Evolutionary conservation across 768 basidiomycete genomes (phyloP), one percentile per base, ranked within the genome.

Genomic region (Mycena pura): DNA sequence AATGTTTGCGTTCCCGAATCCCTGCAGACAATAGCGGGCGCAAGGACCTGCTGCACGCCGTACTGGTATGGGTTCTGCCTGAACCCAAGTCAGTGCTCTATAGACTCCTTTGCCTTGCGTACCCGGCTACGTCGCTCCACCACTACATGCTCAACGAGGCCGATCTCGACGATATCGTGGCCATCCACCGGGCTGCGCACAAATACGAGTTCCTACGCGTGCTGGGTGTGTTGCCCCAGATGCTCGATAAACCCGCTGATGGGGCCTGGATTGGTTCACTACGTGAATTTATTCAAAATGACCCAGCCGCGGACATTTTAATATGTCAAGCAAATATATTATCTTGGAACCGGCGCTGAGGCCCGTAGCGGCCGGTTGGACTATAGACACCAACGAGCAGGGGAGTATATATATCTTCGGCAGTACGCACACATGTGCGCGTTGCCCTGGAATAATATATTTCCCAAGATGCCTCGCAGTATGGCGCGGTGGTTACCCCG

Each of bases 1-100:
- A 11, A 43, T 54, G 52, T 54, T 54, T 13, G 15, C n/a, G n/a
- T n/a, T n/a, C n/a, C n/a, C n/a, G n/a, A n/a, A n/a, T 40, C 38
- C 31, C 19, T 24, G 38, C 25, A 2, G 51, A 27, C 22, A 29
- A 41, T 19, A 28, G 24, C 13, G 51, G 13, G 6, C 25, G 6
- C 15, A 38, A 19, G 25, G 39, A 41, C 28, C 38, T 11, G 9
- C n/a, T 6, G 15, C 25, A 36, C 28, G n/a, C n/a, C n/a, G n/a
- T n/a, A n/a, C n/a, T n/a, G n/a, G 51, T 53, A 13, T 15, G 39
- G 14, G 38, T 21, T 21, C 39, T 53, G 24, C 36, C 51, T 1
- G 51, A 53, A 11, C 25, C 38, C 24, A 25, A 41, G 36, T 3
- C 11, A 11, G 51, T 41, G 24, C 39, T 53, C 36, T 41, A 41